Percentiles rank a stretch among this genome's conserved stretches.
These are phyloP conservation scores for Eucalyptus tenuipes DNA, from an alignment of 345 rosid species.

Conservation along the genomic window DNA sequence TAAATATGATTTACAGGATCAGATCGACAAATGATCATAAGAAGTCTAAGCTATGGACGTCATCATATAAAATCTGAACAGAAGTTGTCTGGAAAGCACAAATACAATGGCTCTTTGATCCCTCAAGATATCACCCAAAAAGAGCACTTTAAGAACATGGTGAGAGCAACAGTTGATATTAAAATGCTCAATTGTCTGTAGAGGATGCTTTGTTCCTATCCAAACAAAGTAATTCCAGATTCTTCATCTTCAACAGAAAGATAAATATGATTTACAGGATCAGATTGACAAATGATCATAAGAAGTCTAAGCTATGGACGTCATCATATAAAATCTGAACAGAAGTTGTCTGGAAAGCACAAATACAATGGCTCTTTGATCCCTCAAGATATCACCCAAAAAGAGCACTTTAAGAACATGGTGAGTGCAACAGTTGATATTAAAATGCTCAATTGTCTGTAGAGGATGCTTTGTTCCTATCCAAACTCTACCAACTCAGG, in stretches of 20 bases:
- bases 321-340: neutral
- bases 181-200: constrained; percentile 57
- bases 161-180: neutral
- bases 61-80: neutral
- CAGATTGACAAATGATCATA: neutral
- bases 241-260: no score
- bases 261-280: no score
- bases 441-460: constrained; percentile 55
- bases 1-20: neutral
- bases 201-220: constrained; percentile 81
- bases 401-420: neutral
- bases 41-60: neutral
- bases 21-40: neutral
- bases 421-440: neutral
- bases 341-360: neutral
- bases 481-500: constrained; percentile 3
- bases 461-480: constrained; percentile 77
- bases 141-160: neutral
- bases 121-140: neutral
- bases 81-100: neutral
- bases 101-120: neutral
- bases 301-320: neutral
- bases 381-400: neutral
- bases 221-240: no score
- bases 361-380: neutral